A percentile compares a stretch with the other conserved stretches of the same genome.
phyloP scores from a whole-genome alignment of 306 rosid species.

The Casuarina cunninghamiana region DNA sequence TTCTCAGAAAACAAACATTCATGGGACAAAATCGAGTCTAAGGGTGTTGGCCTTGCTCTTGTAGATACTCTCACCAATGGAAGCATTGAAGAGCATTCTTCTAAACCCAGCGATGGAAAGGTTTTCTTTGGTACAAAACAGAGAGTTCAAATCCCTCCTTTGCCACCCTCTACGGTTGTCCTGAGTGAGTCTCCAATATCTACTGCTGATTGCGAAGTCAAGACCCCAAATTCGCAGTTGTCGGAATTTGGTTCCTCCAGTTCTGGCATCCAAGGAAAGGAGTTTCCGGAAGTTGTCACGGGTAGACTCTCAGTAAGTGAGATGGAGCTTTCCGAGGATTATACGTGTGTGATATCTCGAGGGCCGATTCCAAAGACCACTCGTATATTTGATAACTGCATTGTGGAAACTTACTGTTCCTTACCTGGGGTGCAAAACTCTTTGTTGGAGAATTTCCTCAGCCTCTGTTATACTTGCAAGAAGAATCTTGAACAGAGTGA shows the following conservation, averaged over 20 bases:
- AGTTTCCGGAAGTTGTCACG: conserved; percentile 15
- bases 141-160: conserved; percentile 60
- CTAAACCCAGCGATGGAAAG: conserved; percentile 30
- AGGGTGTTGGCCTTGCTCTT: conserved; percentile 72
- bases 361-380: conserved; percentile 81
- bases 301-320: conserved; percentile 49
- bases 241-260: conserved; percentile 29
- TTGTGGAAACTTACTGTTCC: conserved; percentile 49
- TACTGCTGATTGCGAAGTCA: conserved; percentile 35
- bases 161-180: conserved; percentile 22
- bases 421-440: conserved; percentile 22
- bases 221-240: conserved; percentile 22
- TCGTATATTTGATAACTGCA: conserved; percentile 73
- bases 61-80: conserved; percentile 49
- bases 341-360: conserved; percentile 75
- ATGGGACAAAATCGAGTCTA: conserved; percentile 37
- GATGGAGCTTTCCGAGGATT: conserved; percentile 81
- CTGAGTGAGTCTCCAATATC: conserved; percentile 27
- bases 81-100: conserved; percentile 5
- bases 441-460: conserved; percentile 53
- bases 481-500: conserved; percentile 67
- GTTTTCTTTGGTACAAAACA: conserved; percentile 59
- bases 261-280: conserved; percentile 33
- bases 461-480: conserved; percentile 80
- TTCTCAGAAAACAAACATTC: conserved; percentile 39